Evolutionary conservation across 768 basidiomycete species (phyloP).

Genomic region (Tremella mesenterica): DNA sequence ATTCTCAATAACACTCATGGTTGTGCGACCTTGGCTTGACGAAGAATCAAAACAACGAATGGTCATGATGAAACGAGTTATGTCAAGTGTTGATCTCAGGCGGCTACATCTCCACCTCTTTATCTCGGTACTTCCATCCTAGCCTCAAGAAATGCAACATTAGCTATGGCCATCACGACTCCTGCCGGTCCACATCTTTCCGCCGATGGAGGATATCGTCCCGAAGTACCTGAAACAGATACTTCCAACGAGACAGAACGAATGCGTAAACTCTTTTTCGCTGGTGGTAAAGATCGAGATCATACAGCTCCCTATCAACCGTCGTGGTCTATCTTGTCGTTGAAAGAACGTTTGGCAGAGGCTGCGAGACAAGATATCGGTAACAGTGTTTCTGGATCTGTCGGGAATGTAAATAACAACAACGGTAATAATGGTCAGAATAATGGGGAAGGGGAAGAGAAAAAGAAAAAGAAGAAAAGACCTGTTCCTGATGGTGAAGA

Average conservation of each 20-base stretch:
- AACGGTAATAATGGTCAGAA: not conserved
- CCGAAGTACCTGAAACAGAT: not conserved
- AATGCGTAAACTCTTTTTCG: conserved; percentile 26
- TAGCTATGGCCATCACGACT: conserved; percentile 35
- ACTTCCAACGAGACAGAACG: conserved; percentile 15
- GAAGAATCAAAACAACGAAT: too few species aligned
- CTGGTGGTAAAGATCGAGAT: conserved; percentile 13
- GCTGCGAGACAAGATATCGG: not conserved
- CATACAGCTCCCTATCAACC: conserved; percentile 25
- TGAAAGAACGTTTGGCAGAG: conserved; percentile 21
- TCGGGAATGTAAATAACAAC: conserved; percentile 1
- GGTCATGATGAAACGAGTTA: not conserved
- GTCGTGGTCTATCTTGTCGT: conserved; percentile 25
- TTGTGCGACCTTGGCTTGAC: conserved; percentile 12
- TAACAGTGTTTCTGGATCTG: not conserved
- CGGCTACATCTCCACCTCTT: conserved; percentile 45
- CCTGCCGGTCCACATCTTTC: conserved; percentile 34
- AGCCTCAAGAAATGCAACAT: conserved; percentile 40
- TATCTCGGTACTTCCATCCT: conserved; percentile 43
- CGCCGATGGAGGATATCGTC: conserved; percentile 28
- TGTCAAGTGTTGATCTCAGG: conserved; percentile 23
- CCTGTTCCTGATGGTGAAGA: conserved; percentile 13
- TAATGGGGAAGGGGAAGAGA: conserved; percentile 11
- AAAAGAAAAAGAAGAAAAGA: conserved; percentile 28
- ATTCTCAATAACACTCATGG: not conserved